Evolutionary conservation across 805 yeast species (phyloP), one percentile per base, ranked within the genome.

Genomic region (Candida qinlingensis): DNA sequence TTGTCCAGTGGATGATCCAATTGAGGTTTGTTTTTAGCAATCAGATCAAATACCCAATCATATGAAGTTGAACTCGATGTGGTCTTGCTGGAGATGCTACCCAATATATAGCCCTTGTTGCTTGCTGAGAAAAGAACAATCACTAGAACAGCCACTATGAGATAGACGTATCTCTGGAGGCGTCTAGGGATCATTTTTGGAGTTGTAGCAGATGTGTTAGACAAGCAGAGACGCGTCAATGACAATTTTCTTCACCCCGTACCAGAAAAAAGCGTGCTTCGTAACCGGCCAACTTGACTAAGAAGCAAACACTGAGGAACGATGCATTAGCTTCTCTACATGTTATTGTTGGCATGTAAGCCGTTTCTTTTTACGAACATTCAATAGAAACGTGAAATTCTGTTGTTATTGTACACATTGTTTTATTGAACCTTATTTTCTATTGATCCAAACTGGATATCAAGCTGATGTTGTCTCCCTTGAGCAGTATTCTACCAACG

Each of bases 391-490:
- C 2, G 19, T 19, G 19, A 19, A 19, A 19, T 19, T 19, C 19
- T 19, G 19, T 19, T 3, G 19, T 19, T 19, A 19, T 19, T 19
- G 19, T 19, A 19, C 19, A 19, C 19, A 19, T 19, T 19, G 19
- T 19, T 19, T 19, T 29, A 36, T 29, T 7, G 26, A 25, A 19
- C 19, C 13, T 3, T n/a, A 28, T 8, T 10, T 25, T 25, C 50
- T 39, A 56, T 12, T 43, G 51, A 1, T 59, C 63, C 27, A 54
- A 43, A 45, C 63, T 52, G 7, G 74, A 66, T 33, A 94, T 85
- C 49, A 92, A 69, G 7, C 96, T 85, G 41, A 94, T 87, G 63
- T 90, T 94, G 63, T 94, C 99, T 4, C 99, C 99, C 66, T 94
- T 94, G 49, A 94, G 71, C 55, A 94, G 64, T 27, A 94, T 79